Conservation (phyloP, 2,329 filamentous ascomycete genomes). For the Sphaerulina musiva region DNA sequence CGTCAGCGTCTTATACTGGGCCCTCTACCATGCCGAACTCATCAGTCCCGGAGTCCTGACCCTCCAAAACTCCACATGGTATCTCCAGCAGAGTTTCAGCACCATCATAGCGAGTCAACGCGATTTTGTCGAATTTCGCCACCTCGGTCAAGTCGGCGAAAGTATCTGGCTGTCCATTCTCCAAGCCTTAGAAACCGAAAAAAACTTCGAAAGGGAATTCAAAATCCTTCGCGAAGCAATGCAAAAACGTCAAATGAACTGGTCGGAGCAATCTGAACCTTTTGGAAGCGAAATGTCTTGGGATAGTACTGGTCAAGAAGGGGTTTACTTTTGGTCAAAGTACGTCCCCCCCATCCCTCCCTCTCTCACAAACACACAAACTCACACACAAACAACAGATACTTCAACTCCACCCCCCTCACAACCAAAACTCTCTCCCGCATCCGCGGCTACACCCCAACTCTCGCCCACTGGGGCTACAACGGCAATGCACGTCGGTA, state of each 20-base stretch:
- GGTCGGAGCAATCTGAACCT: slow-evolving; percentile 42
- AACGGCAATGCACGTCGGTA: slow-evolving; percentile 56
- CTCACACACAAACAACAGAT: no score
- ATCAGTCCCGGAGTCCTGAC: slow-evolving; percentile 42
- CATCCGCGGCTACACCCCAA: slow-evolving; percentile 52
- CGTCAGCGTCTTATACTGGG: slow-evolving; percentile 51
- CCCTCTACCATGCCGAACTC: slow-evolving; percentile 50
- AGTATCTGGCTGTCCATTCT: slow-evolving; percentile 52
- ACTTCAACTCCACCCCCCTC: slow-evolving; percentile 44
- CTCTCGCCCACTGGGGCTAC: slow-evolving; percentile 56
- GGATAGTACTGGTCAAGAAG: slow-evolving; percentile 58
- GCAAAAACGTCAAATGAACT: slow-evolving; percentile 40
- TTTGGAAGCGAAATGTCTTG: slow-evolving; percentile 58
- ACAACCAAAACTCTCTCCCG: slow-evolving; percentile 49
- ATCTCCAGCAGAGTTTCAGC: slow-evolving; percentile 49
- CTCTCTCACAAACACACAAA: no score
- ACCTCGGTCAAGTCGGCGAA: slow-evolving; percentile 54
- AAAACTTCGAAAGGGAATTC: slow-evolving; percentile 26
- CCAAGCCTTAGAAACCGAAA: slow-evolving; percentile 46
- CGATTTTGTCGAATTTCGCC: slow-evolving; percentile 37
- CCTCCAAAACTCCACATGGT: slow-evolving; percentile 45
- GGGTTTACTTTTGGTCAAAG: slow-evolving; percentile 46
- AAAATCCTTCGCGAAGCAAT: slow-evolving; percentile 41
- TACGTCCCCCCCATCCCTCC: no score
- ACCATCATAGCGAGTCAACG: slow-evolving; percentile 37